Evolutionary conservation across 169 alveolate genomes (phyloP), one percentile per base, ranked within the genome.

Genomic region (Cryptosporidium sp.): DNA sequence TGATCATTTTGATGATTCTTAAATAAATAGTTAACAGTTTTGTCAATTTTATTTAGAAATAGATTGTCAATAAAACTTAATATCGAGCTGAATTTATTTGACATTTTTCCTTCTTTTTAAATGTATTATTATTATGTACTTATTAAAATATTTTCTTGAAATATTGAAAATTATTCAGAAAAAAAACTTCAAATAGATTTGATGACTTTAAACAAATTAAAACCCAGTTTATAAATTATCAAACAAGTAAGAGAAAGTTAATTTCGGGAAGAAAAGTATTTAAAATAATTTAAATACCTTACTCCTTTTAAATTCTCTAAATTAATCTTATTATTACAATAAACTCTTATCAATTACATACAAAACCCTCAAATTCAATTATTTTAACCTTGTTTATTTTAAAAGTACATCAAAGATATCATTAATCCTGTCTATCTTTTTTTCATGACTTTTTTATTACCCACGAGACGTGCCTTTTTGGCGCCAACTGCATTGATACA

Each of bases 11-110:
- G 18, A 2, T 23, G 53, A 16, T 37, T 53, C 68, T 65, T 80
- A 44, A 45, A 67, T 31, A 80, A 45, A 62, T 80, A 80, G 8
- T 42, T 62, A 23, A 65, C 89, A 14, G 89, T 80, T 2, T 80
- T 65, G 52, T 42, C 44, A 61, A 80, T 62, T 42, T 80, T 62
- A 18, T 61, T n/a, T 39, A 80, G 35, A 26, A 80, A 80, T 9
- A 80, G 10, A 21, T 39, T 80, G 45, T 80, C 89, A 23, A 80
- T 12, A 23, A 56, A 56, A 21, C 67, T 56, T n/a, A 26, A n/a
- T 8, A 56, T 29, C 0, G 67, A 56, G 12, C 35, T 56, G 16
- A 7, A 56, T 10, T 23, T 56, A 23, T n/a, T 56, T 26, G n/a
- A 56, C 35, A 56, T 26, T 48, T 48, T 44, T 44, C 0, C 16